Base-by-base conservation (phyloP, 176 grass and related monocot species). In the Oryza punctata region DNA sequence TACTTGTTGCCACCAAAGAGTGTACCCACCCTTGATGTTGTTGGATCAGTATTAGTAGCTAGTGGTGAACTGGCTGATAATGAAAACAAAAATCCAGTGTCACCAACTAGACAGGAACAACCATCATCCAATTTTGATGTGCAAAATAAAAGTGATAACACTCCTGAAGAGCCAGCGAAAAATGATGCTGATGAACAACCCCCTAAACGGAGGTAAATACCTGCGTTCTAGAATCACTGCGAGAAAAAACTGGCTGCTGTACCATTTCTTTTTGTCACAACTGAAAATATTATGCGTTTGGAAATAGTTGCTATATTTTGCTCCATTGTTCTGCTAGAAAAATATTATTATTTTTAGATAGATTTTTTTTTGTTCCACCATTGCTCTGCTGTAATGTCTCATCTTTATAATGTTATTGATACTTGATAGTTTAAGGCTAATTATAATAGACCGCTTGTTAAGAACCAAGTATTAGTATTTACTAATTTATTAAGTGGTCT, bases 1-100 rank as follows among this genome's bases (percentile, higher is more conserved):
- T 98, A 91, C 80, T 77, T 94, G 83, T 83, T 93, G 65, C 73
- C 85, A 77, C n/a, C 80, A 74, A 98, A 88, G 76, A 81, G 76
- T 77, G 50, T 83, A 73, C 96, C 80, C 23, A 88, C 91, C 21
- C 91, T 94, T 29, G 89, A 94, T 77, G 70, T 95, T 80, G 81
- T 95, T 65, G 93, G 96, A 72, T 64, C 69, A 35, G 63, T 75
- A 82, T 21, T 93, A 69, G 10, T 28, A 44, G 38, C 21, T 83
- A 75, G 57, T 81, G 16, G 69, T 67, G 82, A 73, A 80, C 78
- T 18, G 73, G 13, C 40, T 82, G 63, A 83, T 12, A 67, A 47
- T 65, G 76, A 79, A 45, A 65, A 82, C 83, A 57, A 44, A 52
- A 76, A 65, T n/a, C 63, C 33, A 25, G 49, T 69, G 30, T 87